Conservation (phyloP, 2,329 filamentous ascomycete genomes). For the Elsinoe batatas region DNA sequence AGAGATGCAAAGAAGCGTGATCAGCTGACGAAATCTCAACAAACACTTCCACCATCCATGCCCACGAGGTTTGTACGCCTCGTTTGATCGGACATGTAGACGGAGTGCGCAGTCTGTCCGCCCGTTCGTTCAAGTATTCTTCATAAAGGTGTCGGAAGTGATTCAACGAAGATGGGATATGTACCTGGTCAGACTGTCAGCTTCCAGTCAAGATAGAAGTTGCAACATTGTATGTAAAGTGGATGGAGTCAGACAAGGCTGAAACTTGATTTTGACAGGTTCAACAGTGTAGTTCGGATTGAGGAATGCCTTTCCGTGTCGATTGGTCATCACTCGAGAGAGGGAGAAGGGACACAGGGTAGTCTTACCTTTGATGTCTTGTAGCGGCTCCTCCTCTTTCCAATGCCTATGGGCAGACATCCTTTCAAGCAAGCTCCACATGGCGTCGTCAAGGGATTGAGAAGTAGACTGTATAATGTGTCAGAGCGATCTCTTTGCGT, state of each 20-base stretch:
- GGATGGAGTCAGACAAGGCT: constrained; percentile 52
- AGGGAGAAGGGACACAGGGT: background rate
- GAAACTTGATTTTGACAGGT: constrained; percentile 54
- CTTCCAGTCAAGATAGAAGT: background rate
- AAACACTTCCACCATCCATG: constrained; percentile 47
- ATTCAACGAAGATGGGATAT: background rate
- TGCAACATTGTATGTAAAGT: constrained; percentile 5
- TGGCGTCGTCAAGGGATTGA: background rate
- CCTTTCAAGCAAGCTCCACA: background rate
- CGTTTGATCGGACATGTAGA: constrained; percentile 42
- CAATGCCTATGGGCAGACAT: background rate
- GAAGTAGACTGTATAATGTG: too few species aligned
- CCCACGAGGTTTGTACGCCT: constrained; percentile 55
- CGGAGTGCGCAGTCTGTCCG: constrained; percentile 53
- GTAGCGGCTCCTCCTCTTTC: background rate
- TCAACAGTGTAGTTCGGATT: constrained; percentile 55
- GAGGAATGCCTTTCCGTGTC: constrained; percentile 59
- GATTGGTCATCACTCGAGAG: constrained; percentile 45
- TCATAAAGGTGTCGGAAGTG: constrained; percentile 34
- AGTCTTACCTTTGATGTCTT: constrained; percentile 13
- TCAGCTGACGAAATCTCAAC: constrained; percentile 63
- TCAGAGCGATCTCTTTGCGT: background rate
- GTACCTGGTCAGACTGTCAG: constrained; percentile 16
- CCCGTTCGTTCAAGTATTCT: constrained; percentile 59
- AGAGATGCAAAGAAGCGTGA: constrained; percentile 18